Percentiles rank a stretch among this genome's conserved stretches.
Evolutionary conservation across 225 moss, liverwort and hornwort genomes (phyloP).

Genomic region (Pleurozium schreberi): DNA sequence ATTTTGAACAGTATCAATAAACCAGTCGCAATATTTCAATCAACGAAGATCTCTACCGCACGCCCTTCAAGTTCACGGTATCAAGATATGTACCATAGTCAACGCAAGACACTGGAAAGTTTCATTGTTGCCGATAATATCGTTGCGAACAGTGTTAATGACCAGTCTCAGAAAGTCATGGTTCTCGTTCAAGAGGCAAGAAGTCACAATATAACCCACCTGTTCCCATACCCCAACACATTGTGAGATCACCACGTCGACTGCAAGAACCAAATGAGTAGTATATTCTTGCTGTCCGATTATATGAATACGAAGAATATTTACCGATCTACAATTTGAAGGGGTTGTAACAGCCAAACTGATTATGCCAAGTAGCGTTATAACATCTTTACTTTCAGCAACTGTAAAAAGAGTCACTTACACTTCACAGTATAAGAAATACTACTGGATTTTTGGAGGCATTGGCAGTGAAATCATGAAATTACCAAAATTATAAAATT

Average conservation of each 20-base stretch:
- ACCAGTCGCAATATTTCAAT: neutral
- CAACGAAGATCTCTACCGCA: neutral
- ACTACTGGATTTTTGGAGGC: neutral
- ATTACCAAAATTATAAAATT: neutral
- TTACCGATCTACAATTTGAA: neutral
- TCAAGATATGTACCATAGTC: conserved; percentile 58
- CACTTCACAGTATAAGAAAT: neutral
- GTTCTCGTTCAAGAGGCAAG: conserved; percentile 95
- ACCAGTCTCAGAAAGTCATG: conserved; percentile 97
- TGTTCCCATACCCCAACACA: conserved; percentile 15
- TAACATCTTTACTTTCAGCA: neutral
- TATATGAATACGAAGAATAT: neutral
- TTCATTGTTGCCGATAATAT: conserved; percentile 94
- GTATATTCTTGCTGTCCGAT: neutral
- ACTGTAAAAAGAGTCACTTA: neutral
- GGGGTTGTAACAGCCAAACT: neutral
- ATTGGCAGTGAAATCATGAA: neutral
- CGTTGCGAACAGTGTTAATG: conserved; percentile 96
- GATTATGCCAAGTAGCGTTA: neutral
- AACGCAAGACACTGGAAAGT: conserved; percentile 98
- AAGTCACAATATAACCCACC: conserved; percentile 98
- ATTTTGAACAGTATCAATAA: neutral
- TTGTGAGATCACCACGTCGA: neutral
- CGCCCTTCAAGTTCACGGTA: neutral
- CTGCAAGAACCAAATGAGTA: neutral